phyloP scores from a whole-genome alignment of 305 asterid species.

The Fraxinus albicans region DNA sequence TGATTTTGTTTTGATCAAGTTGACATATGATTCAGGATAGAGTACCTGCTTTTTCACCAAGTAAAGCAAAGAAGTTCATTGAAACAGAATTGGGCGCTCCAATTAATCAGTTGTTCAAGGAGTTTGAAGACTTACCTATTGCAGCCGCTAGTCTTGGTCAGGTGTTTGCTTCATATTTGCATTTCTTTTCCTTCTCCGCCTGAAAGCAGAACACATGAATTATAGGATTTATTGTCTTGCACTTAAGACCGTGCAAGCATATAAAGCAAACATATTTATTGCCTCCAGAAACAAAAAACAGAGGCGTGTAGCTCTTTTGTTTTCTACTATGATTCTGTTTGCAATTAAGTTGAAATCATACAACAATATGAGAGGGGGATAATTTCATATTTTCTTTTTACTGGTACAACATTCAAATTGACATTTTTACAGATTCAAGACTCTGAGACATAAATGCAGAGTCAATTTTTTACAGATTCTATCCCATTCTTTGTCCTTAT shows the following conservation, averaged over 20 bases:
- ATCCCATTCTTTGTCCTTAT: background rate
- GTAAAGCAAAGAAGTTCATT: conserved; percentile 63
- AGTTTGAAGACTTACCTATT: conserved; percentile 87
- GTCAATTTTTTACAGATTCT: background rate
- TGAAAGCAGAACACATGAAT: background rate
- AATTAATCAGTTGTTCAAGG: conserved; percentile 56
- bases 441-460: background rate
- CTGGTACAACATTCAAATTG: background rate
- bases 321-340: background rate
- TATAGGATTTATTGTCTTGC: background rate
- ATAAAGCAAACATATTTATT: background rate
- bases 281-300: background rate
- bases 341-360: background rate
- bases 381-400: background rate
- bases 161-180: conserved; percentile 59
- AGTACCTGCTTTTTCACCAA: conserved; percentile 89
- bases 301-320: background rate
- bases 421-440: background rate
- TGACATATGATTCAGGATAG: conserved; percentile 65
- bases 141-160: conserved; percentile 99
- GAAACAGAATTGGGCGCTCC: conserved; percentile 89
- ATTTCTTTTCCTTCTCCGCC: conserved; percentile 14
- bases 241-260: background rate
- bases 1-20: conserved; percentile 10
- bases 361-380: background rate